Conservation (phyloP, 2,329 filamentous ascomycete genomes). For the Botrytis pseudocinerea region DNA sequence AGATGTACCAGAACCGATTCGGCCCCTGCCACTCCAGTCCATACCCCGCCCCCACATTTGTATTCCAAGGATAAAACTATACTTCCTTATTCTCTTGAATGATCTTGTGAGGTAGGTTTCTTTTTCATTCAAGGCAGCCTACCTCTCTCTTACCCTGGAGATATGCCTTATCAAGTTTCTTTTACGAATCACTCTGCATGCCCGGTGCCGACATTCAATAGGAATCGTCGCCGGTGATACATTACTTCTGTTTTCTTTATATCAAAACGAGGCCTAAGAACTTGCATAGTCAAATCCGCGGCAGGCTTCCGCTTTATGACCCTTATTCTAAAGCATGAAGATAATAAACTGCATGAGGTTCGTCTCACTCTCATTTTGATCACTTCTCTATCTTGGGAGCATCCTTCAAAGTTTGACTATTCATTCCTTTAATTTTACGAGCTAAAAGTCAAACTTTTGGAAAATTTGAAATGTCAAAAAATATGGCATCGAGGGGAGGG, state of each 20-base stretch:
- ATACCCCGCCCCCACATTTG: neutral
- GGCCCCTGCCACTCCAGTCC: neutral
- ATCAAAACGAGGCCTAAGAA: neutral
- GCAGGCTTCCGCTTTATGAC: neutral
- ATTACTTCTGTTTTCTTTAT: neutral
- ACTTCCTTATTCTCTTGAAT: neutral
- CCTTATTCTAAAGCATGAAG: neutral
- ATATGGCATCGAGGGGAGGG: neutral
- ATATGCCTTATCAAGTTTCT: neutral
- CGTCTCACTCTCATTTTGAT: neutral
- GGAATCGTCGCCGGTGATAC: neutral
- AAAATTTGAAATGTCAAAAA: neutral
- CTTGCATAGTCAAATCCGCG: neutral
- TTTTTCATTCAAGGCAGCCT: neutral
- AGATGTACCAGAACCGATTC: neutral
- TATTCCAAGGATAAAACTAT: neutral
- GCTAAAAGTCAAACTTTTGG: neutral
- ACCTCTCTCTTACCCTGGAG: neutral
- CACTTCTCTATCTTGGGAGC: neutral
- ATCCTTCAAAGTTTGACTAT: neutral
- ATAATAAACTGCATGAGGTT: neutral
- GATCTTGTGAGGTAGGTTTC: neutral
- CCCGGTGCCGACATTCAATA: neutral
- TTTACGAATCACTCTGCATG: neutral
- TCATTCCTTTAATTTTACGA: neutral